Base-by-base conservation (phyloP, 306 rosid genomes). In the Begonia loranthoides region DNA sequence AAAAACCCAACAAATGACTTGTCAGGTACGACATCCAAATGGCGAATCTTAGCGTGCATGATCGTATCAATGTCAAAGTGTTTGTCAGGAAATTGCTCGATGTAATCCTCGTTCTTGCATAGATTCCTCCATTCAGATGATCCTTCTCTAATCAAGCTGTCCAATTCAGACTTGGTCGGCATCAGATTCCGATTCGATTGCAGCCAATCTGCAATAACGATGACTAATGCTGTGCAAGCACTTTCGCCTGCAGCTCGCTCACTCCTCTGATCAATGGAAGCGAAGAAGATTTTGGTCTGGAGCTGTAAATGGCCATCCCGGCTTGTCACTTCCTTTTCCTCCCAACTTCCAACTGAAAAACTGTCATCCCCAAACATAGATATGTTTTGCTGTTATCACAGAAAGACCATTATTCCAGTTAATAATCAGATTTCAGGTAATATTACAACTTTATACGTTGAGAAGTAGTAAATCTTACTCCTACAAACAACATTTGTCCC, bases 221-320 rank as follows among this genome's bases (percentile, higher is more conserved):
- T 69, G 24, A 62, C 77, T 41, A 72, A 53, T 54, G 77, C 73
- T 0, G 77, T 66, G 38, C 77, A 72, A 3, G 77, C 77, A 33
- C 77, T 72, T 51, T 72, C 73, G 15, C 77, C 77, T 0, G 76
- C 67, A 28, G 68, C 72, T 5, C 76, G 61, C 24, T 72, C 73
- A 13, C 66, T 72, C 46, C 70, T 54, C 51, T 72, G 73, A 56
- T 72, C 77, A n/a, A 72, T 66, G 14, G 77, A 62, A 43, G 77
- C 66, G 14, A 72, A 72, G 50, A 72, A 66, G 45, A 62, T 63
- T 49, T 72, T 60, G 2, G 66, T 54, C 14, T 57, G 54, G 13
- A 72, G 65, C 64, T 58, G 54, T 58, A 66, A 57, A n/a, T 45
- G 40, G 39, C 70, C 69, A 6, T 66, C 77, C 5, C 73, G 73